A percentile compares a stretch with the other conserved stretches of the same genome.
These are phyloP conservation scores for Citrus hindsii DNA, from an alignment of 345 rosid species.

Conservation along the genomic window DNA sequence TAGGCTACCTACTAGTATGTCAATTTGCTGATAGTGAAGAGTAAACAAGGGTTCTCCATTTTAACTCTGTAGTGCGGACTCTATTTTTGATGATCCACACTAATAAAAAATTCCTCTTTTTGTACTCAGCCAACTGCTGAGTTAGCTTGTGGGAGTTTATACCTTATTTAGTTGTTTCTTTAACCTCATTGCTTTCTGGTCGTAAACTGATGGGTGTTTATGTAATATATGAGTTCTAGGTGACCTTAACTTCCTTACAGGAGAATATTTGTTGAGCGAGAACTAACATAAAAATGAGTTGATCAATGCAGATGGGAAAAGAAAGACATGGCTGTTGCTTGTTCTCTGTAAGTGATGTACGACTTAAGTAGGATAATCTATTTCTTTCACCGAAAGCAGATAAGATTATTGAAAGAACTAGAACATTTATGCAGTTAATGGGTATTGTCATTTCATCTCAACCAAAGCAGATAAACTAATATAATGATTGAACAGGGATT, in stretches of 20 bases:
- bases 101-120: neutral
- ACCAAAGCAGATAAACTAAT: slow-evolving; percentile 9
- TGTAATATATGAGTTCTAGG: neutral
- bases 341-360: neutral
- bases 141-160: neutral
- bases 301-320: neutral
- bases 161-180: neutral
- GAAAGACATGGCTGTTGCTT: neutral
- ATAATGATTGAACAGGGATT: slow-evolving; percentile 7
- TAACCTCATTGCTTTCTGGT: neutral
- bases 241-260: neutral
- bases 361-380: neutral
- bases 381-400: neutral
- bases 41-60: neutral
- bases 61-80: neutral
- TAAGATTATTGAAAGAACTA: neutral
- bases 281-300: neutral
- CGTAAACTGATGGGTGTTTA: neutral
- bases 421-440: neutral
- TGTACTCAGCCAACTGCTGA: neutral
- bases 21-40: neutral
- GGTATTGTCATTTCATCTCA: neutral
- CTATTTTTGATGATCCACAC: neutral
- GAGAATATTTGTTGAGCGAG: neutral
- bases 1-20: neutral